Evolutionary conservation across 2,329 filamentous ascomycete genomes (phyloP).

Genomic region (Fusarium setosum): DNA sequence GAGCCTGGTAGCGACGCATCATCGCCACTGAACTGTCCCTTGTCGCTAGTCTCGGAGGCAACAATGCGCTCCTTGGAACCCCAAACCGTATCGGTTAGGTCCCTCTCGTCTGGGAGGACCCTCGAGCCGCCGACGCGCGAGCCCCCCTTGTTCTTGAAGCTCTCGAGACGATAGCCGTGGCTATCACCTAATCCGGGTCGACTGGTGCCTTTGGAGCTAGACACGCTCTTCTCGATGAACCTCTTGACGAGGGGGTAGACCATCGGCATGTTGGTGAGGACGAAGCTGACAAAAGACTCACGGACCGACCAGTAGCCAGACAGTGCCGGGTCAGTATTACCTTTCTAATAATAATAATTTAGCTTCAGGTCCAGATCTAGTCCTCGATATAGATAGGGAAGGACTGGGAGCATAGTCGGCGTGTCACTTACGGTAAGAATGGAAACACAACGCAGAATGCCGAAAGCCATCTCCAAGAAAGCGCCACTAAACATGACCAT

Average conservation of each 20-base stretch:
- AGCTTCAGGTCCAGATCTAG: not conserved
- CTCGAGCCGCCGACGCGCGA: not conserved
- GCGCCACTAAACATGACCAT: conserved; percentile 12
- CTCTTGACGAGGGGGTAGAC: conserved; percentile 17
- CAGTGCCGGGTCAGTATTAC: conserved; percentile 19
- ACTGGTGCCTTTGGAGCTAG: conserved; percentile 7
- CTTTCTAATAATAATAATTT: conserved; percentile 1
- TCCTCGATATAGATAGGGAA: too few species aligned
- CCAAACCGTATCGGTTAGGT: conserved; percentile 1
- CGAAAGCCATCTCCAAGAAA: conserved; percentile 11
- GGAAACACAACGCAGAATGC: conserved; percentile 2
- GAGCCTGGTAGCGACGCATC: conserved; percentile 1
- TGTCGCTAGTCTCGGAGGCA: not conserved
- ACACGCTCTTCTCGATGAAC: conserved; percentile 8
- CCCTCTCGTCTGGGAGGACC: conserved; percentile 4
- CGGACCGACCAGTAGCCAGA: conserved; percentile 24
- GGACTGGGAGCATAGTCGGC: too few species aligned
- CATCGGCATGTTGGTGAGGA: conserved; percentile 23
- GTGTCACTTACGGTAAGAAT: conserved; percentile 2
- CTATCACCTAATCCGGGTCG: conserved; percentile 6
- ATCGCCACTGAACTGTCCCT: not conserved
- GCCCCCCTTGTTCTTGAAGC: not conserved
- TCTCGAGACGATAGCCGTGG: conserved; percentile 12
- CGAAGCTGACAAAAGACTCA: conserved; percentile 21
- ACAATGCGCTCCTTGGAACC: conserved; percentile 11